phyloP scores from a whole-genome alignment of 768 basidiomycete genomes.

The Calocera viscosa region DNA sequence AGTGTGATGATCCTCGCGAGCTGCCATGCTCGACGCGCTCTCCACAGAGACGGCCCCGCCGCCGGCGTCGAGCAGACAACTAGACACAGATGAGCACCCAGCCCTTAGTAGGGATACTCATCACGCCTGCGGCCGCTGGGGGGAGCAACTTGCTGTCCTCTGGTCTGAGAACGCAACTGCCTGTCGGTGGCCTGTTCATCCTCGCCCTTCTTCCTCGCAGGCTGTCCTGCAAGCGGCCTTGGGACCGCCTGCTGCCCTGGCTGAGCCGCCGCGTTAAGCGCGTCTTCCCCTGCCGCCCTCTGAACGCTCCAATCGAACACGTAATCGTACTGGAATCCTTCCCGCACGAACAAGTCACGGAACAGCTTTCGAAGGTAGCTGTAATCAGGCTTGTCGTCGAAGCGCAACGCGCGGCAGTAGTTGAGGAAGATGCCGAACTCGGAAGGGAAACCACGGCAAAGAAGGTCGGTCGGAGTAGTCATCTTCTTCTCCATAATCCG shows the following conservation, averaged over 20 bases:
- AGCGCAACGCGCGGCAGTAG: slow-evolving; percentile 96
- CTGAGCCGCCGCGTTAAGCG: neutral
- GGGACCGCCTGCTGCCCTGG: neutral
- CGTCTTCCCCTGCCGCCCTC: slow-evolving; percentile 24
- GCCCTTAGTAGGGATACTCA: neutral
- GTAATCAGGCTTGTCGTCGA: slow-evolving; percentile 99
- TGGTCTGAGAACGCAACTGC: neutral
- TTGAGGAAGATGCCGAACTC: slow-evolving; percentile 99
- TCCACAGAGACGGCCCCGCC: neutral
- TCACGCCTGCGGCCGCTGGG: neutral
- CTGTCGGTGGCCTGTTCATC: neutral
- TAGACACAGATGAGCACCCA: neutral
- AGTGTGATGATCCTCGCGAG: slow-evolving; percentile 1
- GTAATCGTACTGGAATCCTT: slow-evolving; percentile 98
- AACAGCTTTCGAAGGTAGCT: slow-evolving; percentile 99
- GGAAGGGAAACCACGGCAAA: slow-evolving; percentile 99
- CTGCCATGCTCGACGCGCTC: neutral
- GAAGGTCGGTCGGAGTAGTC: slow-evolving; percentile 91
- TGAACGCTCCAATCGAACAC: slow-evolving; percentile 98
- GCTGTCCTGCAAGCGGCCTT: neutral
- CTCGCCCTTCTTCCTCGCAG: neutral
- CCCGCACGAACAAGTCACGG: slow-evolving; percentile 92
- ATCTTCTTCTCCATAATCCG: slow-evolving; percentile 99
- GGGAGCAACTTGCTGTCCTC: neutral
- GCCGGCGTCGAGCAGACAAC: neutral